Base-by-base conservation (phyloP, 345 rosid species). In the Streptanthus diversifolius region DNA sequence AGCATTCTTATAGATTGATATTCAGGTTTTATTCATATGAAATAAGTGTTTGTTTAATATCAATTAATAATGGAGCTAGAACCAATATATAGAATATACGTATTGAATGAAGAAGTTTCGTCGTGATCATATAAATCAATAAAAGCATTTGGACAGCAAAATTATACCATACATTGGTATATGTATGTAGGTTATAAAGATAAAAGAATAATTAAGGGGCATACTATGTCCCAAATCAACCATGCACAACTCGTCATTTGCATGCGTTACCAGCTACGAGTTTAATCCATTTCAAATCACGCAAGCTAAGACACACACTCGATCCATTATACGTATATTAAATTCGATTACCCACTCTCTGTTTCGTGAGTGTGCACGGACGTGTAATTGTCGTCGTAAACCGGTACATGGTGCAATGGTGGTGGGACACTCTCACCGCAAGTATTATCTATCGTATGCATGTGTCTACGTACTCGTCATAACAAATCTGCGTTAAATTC, bases 231-330 rank as follows among this genome's bases (percentile, higher is more conserved):
- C 68, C 65, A 43, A 52, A 76, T 62, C 74, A 68, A 69, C 74
- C 74, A 76, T 69, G 74, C 79, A 75, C 45, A 61, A 22, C 74
- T 75, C 73, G 74, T 75, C 69, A 75, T 75, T 68, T 69, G 45
- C 79, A 75, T 75, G 74, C 69, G 52, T 1, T 30, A 75, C 55
- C 79, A 75, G 73, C 79, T 59, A 68, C 39, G 73, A 62, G 73
- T 47, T 74, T 37, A 40, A 45, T 36, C 29, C 67, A 66, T 74
- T 66, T 66, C 61, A 74, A 74, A 66, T 74, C 73, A 57, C 36
- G 66, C 56, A 72, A 61, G 68, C 37, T 37, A 15, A 11, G 25
- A 53, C 21, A 64, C 70, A 64, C 10, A 15, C 61, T 19, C 63
- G n/a, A 10, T 51, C 61, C 32, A 47, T 29, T 47, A 45, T 39